Evolutionary conservation across 1,139 yeast species (phyloP), one percentile per base, ranked within the genome.

Genomic region (Pichia terricola): DNA sequence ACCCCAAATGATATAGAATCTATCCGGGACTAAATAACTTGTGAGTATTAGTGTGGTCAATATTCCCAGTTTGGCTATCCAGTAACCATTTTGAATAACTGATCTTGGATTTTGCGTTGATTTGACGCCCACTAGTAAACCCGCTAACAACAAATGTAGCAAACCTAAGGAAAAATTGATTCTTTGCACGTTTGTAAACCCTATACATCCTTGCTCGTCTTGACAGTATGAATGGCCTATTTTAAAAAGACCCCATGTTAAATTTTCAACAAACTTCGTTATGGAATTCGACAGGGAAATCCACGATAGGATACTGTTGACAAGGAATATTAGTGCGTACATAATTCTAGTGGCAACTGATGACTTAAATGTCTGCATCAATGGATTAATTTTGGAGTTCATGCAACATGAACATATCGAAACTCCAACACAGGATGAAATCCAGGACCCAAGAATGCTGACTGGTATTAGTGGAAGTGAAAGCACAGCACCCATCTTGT

Each of bases 151-250:
- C 38, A 89, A 58, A 65, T 94, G 98, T 50, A 88, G 66, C 43
- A 79, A 44, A 1, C 95, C 98, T 26, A 91, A 69, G 3, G 97
- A 94, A 61, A 88, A 84, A 64, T 87, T 88, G 54, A 94, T 72
- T 47, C 97, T 70, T 60, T 91, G 94, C 9, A 91, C 97, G 5
- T 95, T 89, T 25, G 89, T 86, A 64, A 91, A 94, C 45, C 96
- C 94, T 38, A 79, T 78, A 67, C 98, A 94, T 56, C 87, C 88
- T 38, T 81, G 81, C 8, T 91, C 94, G 28, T 44, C 50, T 40
- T 81, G 79, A 52, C 96, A 88, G 9, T 78, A 79, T 52, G 74
- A 69, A 47, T 67, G 66, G 4, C 64, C 64, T 51, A 65, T 68
- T 45, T 81, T 81, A 50, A 81, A 73, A 52, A 77, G 75, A 37